A percentile compares a stretch with the other conserved stretches of the same genome.
phyloP scores from a whole-genome alignment of 2,329 filamentous ascomycete genomes.

The Penicillium sclerotigenum region DNA sequence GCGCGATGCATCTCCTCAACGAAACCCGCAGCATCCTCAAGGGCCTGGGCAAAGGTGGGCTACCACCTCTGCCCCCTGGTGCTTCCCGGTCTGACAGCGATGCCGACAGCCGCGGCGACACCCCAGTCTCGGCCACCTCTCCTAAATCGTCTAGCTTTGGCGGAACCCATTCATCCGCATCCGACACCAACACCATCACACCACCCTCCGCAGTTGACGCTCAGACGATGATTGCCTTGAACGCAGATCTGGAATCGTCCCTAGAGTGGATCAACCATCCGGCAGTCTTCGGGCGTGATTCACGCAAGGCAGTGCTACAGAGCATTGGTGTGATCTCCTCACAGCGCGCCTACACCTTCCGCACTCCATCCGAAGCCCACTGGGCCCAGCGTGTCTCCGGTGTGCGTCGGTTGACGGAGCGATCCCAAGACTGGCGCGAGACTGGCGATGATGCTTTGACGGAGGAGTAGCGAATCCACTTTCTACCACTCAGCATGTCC shows the following conservation, averaged over 20 bases:
- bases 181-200: constrained; percentile 47
- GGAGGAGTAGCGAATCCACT: constrained; percentile 43
- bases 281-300: constrained; percentile 89
- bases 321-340: constrained; percentile 95
- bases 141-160: constrained; percentile 36
- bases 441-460: constrained; percentile 69
- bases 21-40: constrained; percentile 95
- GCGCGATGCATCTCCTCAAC: constrained; percentile 83
- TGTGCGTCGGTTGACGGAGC: constrained; percentile 75
- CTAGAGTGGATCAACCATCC: constrained; percentile 98
- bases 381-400: constrained; percentile 83
- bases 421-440: constrained; percentile 88
- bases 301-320: constrained; percentile 90
- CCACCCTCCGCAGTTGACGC: constrained; percentile 75
- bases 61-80: constrained; percentile 74
- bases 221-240: constrained; percentile 77
- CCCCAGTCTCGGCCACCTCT: constrained; percentile 35
- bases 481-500: neutral
- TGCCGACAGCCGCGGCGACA: constrained; percentile 39
- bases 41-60: constrained; percentile 87
- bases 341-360: constrained; percentile 89
- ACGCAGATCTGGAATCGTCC: constrained; percentile 83
- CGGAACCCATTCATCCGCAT: constrained; percentile 35
- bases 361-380: constrained; percentile 80
- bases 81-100: constrained; percentile 43